A percentile compares a stretch with the other conserved stretches of the same genome.
These are phyloP conservation scores for Xylariales sp. DNA, from an alignment of 2,329 filamentous ascomycete genomes.

Conservation along the genomic window DNA sequence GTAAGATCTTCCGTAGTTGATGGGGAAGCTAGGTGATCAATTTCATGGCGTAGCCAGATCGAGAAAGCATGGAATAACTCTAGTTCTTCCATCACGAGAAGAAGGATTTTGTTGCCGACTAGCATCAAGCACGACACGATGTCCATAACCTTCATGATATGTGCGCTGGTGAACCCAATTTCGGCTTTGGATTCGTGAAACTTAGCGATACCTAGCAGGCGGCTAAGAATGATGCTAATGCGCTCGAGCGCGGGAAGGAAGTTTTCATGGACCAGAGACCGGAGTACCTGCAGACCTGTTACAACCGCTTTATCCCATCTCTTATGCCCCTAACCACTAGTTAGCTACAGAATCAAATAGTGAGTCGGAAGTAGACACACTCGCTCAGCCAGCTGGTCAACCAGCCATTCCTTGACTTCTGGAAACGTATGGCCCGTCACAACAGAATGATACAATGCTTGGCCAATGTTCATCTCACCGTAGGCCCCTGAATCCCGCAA, in stretches of 20 bases:
- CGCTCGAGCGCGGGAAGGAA: conserved; percentile 89
- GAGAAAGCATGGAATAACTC: conserved; percentile 83
- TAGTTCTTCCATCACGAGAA: conserved; percentile 79
- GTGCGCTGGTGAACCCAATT: conserved; percentile 72
- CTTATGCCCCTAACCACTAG: conserved; percentile 77
- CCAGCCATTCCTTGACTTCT: conserved; percentile 85
- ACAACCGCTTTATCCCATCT: conserved; percentile 92
- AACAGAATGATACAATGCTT: conserved; percentile 84
- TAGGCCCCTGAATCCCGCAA: conserved; percentile 71
- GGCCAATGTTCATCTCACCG: conserved; percentile 71
- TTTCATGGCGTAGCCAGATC: conserved; percentile 84
- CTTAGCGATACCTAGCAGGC: conserved; percentile 83
- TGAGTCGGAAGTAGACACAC: conserved; percentile 59
- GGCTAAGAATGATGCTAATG: conserved; percentile 81
- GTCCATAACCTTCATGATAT: conserved; percentile 75
- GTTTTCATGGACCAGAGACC: conserved; percentile 84
- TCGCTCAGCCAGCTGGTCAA: conserved; percentile 82
- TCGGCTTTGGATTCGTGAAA: conserved; percentile 77
- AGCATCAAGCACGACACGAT: conserved; percentile 80
- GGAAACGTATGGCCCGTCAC: conserved; percentile 84
- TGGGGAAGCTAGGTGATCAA: conserved; percentile 77
- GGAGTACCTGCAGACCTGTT: conserved; percentile 80
- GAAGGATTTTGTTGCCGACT: conserved; percentile 77
- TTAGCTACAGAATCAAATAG: conserved; percentile 11
- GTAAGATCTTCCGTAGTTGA: conserved; percentile 77